These are phyloP conservation scores for Pichia sp. DNA, from an alignment of 1,139 yeast species.

Conservation along the genomic window DNA sequence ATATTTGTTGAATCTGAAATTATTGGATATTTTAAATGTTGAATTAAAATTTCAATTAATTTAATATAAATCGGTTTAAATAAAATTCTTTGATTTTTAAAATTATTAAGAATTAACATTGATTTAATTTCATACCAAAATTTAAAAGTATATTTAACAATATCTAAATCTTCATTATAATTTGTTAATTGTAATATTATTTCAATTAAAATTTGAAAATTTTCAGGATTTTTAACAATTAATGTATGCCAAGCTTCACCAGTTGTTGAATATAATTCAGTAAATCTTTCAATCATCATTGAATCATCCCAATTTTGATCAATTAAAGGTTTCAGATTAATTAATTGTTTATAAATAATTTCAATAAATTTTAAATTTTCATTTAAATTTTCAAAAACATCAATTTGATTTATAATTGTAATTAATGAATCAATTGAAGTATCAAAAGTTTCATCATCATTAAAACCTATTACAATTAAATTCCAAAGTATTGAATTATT, in stretches of 20 bases:
- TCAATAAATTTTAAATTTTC: slow-evolving; percentile 52
- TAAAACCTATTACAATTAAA: slow-evolving; percentile 63
- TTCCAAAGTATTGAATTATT: slow-evolving; percentile 53
- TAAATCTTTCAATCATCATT: slow-evolving; percentile 65
- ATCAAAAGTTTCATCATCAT: slow-evolving; percentile 66
- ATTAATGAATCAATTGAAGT: slow-evolving; percentile 83
- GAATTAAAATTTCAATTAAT: slow-evolving; percentile 61
- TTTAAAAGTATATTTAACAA: slow-evolving; percentile 83
- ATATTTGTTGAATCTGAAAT: slow-evolving; percentile 29
- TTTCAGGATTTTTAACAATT: slow-evolving; percentile 66
- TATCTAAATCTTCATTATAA: slow-evolving; percentile 75
- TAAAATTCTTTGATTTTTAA: slow-evolving; percentile 50
- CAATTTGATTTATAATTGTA: slow-evolving; percentile 73
- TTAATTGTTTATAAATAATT: slow-evolving; percentile 62
- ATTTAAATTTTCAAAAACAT: slow-evolving; percentile 39
- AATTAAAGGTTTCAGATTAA: slow-evolving; percentile 52
- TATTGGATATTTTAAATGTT: slow-evolving; percentile 72
- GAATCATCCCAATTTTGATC: slow-evolving; percentile 49
- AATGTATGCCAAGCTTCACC: slow-evolving; percentile 95
- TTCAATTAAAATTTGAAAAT: slow-evolving; percentile 71
- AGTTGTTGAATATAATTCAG: slow-evolving; percentile 82
- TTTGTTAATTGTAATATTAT: slow-evolving; percentile 59
- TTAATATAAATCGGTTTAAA: slow-evolving; percentile 57
- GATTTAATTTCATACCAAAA: slow-evolving; percentile 87
- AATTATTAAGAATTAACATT: slow-evolving; percentile 57